These are phyloP conservation scores for Phyllosticta capitalensis DNA, from an alignment of 2,329 filamentous ascomycete genomes.

Conservation along the genomic window DNA sequence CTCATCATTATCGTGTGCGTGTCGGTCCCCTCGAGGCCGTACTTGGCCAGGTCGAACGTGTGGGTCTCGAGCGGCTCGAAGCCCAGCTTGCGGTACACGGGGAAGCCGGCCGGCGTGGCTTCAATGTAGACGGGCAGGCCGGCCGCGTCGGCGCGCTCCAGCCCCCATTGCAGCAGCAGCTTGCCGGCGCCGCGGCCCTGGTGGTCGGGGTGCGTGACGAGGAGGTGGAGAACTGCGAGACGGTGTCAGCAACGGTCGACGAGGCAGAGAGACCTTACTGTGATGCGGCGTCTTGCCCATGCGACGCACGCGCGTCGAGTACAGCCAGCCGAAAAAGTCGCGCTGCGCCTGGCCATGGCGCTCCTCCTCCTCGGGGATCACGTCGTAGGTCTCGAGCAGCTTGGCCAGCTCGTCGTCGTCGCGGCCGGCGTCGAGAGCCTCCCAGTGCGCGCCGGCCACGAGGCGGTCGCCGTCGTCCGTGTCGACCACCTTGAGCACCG, in stretches of 20 bases:
- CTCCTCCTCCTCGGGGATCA: conserved; percentile 4
- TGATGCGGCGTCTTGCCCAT: conserved; percentile 9
- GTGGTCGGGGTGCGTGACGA: conserved; percentile 10
- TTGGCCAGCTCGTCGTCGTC: conserved; percentile 14
- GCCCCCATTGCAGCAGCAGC: conserved; percentile 8
- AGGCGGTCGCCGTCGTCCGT: conserved; percentile 10
- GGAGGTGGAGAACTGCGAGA: conserved; percentile 16
- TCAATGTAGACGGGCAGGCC: conserved; percentile 32
- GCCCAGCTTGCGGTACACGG: conserved; percentile 25
- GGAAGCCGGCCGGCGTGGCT: conserved; percentile 26
- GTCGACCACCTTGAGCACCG: conserved; percentile 11
- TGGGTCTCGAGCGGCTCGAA: conserved; percentile 18
- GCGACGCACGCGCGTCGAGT: neutral
- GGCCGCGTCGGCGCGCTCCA: conserved; percentile 22
- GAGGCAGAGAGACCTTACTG: neutral
- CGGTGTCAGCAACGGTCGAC: conserved; percentile 14
- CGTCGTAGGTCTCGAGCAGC: conserved; percentile 7
- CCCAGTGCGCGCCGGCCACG: conserved; percentile 13
- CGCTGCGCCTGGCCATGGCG: neutral
- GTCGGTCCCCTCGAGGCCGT: conserved; percentile 21
- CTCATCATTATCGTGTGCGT: conserved; percentile 23
- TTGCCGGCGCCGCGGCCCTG: conserved; percentile 6
- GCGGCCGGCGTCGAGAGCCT: conserved; percentile 1
- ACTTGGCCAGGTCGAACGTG: conserved; percentile 21
- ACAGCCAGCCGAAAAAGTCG: conserved; percentile 4